Evolutionary conservation across 768 basidiomycete species (phyloP), one percentile per base, ranked within the genome.

Genomic region (Pleurotus eryngii): DNA sequence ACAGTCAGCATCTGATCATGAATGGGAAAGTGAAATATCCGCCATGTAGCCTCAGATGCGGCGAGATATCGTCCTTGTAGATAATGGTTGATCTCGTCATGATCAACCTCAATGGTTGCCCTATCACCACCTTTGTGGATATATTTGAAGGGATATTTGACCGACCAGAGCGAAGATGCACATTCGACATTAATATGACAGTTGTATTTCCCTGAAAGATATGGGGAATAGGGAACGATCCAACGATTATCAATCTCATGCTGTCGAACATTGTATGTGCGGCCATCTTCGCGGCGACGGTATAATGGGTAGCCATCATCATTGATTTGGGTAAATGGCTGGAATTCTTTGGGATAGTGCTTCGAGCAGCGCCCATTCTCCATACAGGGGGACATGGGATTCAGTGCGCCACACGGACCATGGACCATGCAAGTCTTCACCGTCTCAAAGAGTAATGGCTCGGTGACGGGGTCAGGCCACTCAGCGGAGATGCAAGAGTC

Each of bases 111-210:
- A 1, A 30, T 3, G 0, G 30, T 30, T 9, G 30, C 30, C 1
- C 30, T 5, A 9, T 30, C 30, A 1, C 30, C 30, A 1, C 79
- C 76, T 61, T 79, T 81, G 64, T 76, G 68, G 4, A 78, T 66
- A 59, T 79, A 79, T 61, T 78, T 79, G 62, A 70, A 65, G 15
- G 74, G 64, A 55, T 80, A 81, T 50, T 80, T 79, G 55, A 76
- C 49, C 1, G 75, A 58, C 18, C 65, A 64, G 39, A 80, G 61
- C 3, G 70, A 69, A 0, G 63, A 66, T 50, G 62, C 66, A 43
- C 68, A 64, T 56, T 81, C 78, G 1, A 78, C 59, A 65, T 82
- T 82, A 56, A 78, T 76, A 53, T 81, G 78, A 55, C 76, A 76
- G 39, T 68, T 15, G 56, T 70, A 76, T 46, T 69, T 60, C 0